These are phyloP conservation scores for Amborella trichopoda DNA, from an alignment of 164 flowering plant species.

Conservation along the genomic window DNA sequence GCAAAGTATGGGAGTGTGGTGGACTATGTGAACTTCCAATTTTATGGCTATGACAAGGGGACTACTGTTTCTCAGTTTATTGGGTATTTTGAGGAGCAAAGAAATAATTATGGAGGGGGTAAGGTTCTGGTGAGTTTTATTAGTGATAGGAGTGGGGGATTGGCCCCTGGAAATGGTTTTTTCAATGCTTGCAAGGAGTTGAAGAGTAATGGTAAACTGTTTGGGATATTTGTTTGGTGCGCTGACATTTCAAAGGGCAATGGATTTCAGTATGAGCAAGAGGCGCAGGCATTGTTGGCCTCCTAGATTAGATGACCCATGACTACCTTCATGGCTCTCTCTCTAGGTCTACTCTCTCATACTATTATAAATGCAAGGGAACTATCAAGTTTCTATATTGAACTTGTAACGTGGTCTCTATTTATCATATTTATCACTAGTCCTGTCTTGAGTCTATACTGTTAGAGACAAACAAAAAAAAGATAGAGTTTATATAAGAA, in stretches of 20 bases:
- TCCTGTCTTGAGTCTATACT: no score
- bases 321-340: no score
- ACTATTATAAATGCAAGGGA: no score
- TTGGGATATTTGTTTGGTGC: constrained; percentile 50
- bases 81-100: constrained; percentile 21
- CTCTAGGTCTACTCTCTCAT: no score
- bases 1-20: constrained; percentile 23
- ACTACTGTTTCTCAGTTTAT: constrained; percentile 37
- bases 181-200: constrained; percentile 37
- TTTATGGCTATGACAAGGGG: constrained; percentile 38
- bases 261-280: constrained; percentile 32
- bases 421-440: no score
- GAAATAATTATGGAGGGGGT: constrained; percentile 29
- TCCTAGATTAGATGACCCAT: no score
- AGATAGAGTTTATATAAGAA: no score
- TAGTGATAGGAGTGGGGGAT: constrained; percentile 31
- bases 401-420: no score
- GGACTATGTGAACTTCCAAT: constrained; percentile 54
- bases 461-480: no score
- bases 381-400: no score
- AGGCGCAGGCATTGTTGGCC: constrained; percentile 32
- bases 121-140: constrained; percentile 31
- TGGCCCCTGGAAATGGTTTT: constrained; percentile 33
- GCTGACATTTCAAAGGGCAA: constrained; percentile 43
- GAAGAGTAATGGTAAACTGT: constrained; percentile 20